These are phyloP conservation scores for Sphagnum tenellum DNA, from an alignment of 225 moss, liverwort and hornwort species.

Conservation along the genomic window DNA sequence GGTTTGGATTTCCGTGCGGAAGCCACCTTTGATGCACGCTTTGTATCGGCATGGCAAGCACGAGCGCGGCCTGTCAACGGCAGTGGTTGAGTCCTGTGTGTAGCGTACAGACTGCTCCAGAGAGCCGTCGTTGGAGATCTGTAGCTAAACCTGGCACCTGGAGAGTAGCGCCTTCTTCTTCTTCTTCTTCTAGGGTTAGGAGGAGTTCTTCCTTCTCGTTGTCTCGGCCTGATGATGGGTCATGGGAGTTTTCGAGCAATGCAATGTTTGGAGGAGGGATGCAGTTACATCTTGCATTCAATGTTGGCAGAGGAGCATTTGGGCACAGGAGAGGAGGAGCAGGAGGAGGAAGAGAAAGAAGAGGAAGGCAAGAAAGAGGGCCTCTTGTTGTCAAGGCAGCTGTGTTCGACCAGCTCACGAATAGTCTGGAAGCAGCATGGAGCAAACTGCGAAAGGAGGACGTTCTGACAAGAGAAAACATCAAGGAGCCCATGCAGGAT, in stretches of 20 bases:
- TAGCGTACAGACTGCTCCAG: not conserved
- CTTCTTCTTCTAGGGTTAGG: constrained; percentile 14
- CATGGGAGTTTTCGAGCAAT: constrained; percentile 16
- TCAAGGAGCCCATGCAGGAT: constrained; percentile 87
- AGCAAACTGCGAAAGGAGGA: constrained; percentile 80
- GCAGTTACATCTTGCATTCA: not conserved
- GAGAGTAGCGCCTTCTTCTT: too few relatives aligned
- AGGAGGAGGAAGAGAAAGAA: constrained; percentile 22
- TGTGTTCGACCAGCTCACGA: constrained; percentile 87
- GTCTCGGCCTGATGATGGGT: constrained; percentile 6
- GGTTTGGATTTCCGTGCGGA: too few relatives aligned
- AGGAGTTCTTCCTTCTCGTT: constrained; percentile 8
- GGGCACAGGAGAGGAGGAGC: constrained; percentile 10
- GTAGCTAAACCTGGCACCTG: too few relatives aligned
- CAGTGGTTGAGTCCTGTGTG: not conserved
- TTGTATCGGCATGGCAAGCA: constrained; percentile 2
- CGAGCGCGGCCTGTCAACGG: constrained; percentile 1
- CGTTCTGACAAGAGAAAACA: constrained; percentile 70
- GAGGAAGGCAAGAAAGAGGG: not conserved
- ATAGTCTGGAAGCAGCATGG: constrained; percentile 90
- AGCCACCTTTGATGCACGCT: too few relatives aligned
- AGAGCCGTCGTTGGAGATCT: not conserved
- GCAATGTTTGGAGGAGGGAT: constrained; percentile 6
- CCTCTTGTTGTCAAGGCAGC: constrained; percentile 19
- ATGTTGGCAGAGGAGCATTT: constrained; percentile 20